These are phyloP conservation scores for Dryas integrifolia DNA, from an alignment of 331 rosid genomes.

Conservation along the genomic window DNA sequence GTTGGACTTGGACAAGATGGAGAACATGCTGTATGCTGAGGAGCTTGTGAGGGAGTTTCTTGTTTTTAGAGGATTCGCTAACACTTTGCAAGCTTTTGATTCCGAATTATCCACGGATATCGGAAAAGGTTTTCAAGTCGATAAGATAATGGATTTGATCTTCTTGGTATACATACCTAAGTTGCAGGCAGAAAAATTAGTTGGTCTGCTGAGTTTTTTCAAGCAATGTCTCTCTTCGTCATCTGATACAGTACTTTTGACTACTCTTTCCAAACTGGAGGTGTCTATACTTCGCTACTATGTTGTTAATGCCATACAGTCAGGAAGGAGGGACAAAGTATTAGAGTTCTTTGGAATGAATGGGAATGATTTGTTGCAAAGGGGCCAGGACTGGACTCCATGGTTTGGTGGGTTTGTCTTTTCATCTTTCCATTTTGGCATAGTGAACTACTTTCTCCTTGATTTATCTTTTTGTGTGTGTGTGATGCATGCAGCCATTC, in stretches of 20 bases:
- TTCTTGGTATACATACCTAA: constrained; percentile 71
- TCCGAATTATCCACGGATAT: constrained; percentile 67
- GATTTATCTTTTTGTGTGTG: constrained; percentile 15
- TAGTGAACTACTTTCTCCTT: constrained; percentile 17
- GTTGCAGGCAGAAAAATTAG: constrained; percentile 63
- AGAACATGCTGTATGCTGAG: constrained; percentile 87
- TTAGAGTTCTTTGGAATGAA: constrained; percentile 54
- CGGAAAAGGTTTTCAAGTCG: constrained; percentile 69
- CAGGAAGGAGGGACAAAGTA: constrained; percentile 60
- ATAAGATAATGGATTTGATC: constrained; percentile 76
- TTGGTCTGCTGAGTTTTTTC: constrained; percentile 68
- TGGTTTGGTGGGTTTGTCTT: constrained; percentile 80
- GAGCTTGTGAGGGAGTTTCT: constrained; percentile 93
- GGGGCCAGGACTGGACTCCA: constrained; percentile 63
- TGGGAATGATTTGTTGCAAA: constrained; percentile 68
- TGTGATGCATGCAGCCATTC: constrained; percentile 61
- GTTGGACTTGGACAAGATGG: constrained; percentile 41
- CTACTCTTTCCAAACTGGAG: constrained; percentile 61
- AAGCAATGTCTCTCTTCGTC: constrained; percentile 73
- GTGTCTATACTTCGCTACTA: constrained; percentile 66
- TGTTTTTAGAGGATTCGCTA: constrained; percentile 80
- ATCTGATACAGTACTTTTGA: constrained; percentile 42
- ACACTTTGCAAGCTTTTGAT: constrained; percentile 74
- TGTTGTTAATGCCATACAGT: constrained; percentile 60
- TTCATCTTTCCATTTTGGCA: constrained; percentile 10